Evolutionary conservation across 805 yeast genomes (phyloP).

Genomic region (Candida nanaspora): DNA sequence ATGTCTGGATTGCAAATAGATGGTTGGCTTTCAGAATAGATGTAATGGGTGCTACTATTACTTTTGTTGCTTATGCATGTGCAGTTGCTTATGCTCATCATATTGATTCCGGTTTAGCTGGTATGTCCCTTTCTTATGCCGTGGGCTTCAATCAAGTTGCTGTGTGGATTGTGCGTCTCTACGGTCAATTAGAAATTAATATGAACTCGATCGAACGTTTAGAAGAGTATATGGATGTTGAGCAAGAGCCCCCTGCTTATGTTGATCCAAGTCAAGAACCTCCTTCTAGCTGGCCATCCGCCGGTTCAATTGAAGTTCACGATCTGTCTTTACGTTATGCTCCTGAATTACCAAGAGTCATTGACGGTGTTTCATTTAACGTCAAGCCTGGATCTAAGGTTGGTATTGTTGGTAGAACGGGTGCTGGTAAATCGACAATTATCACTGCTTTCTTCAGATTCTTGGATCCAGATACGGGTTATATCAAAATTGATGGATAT

Average conservation of each 20-base stretch:
- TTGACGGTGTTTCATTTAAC: slow-evolving; percentile 76
- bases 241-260: slow-evolving; percentile 75
- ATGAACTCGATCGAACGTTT: slow-evolving; percentile 96
- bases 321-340: slow-evolving; percentile 83
- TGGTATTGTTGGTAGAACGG: slow-evolving; percentile 97
- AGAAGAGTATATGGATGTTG: slow-evolving; percentile 77
- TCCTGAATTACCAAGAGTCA: slow-evolving; percentile 82
- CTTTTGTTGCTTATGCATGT: slow-evolving; percentile 75
- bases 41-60: slow-evolving; percentile 73
- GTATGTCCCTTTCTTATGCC: slow-evolving; percentile 88
- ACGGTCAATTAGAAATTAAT: slow-evolving; percentile 86
- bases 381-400: slow-evolving; percentile 75
- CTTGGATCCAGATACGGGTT: slow-evolving; percentile 74
- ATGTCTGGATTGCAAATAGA: slow-evolving; percentile 91
- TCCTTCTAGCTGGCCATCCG: slow-evolving; percentile 70
- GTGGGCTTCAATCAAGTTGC: slow-evolving; percentile 84
- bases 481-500: slow-evolving; percentile 61
- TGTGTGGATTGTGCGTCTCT: slow-evolving; percentile 87
- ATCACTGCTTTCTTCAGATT: slow-evolving; percentile 87
- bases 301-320: slow-evolving; percentile 70
- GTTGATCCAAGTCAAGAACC: slow-evolving; percentile 60
- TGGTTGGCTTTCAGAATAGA: slow-evolving; percentile 89
- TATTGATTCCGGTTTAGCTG: slow-evolving; percentile 91
- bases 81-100: slow-evolving; percentile 57
- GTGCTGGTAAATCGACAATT: slow-evolving; percentile 97